Conservation (phyloP, 108 stramenopile species). For the Cyclotella baltica region DNA sequence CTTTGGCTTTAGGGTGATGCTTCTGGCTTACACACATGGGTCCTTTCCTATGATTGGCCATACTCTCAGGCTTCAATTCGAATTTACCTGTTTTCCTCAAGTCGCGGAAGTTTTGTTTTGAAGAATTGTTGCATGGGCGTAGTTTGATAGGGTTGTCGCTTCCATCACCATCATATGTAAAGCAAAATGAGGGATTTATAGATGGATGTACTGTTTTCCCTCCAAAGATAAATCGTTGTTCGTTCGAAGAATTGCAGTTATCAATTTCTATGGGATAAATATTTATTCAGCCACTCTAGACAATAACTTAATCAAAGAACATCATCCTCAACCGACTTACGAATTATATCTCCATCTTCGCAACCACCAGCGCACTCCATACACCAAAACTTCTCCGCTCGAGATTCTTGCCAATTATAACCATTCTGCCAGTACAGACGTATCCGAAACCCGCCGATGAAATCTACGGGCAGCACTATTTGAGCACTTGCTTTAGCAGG, state of each 20-base stretch:
- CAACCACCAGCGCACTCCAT: constrained; percentile 16
- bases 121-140: background rate
- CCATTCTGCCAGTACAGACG: constrained; percentile 49
- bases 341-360: constrained; percentile 1
- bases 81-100: constrained; percentile 15
- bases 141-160: constrained; percentile 10
- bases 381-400: constrained; percentile 24
- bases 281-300: background rate
- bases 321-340: background rate
- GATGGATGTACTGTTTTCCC: background rate
- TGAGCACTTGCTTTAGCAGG: background rate
- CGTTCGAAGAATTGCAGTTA: constrained; percentile 8
- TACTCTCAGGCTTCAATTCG: constrained; percentile 17
- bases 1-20: constrained; percentile 44
- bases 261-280: background rate
- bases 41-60: background rate
- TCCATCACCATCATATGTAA: constrained; percentile 11
- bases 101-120: constrained; percentile 13
- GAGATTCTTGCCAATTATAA: constrained; percentile 30
- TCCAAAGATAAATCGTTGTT: constrained; percentile 8
- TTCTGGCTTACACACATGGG: constrained; percentile 23
- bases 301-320: background rate
- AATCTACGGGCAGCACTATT: background rate
- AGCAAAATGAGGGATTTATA: constrained; percentile 5
- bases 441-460: constrained; percentile 19